These are phyloP conservation scores for Tephrocybe sp. DNA, from an alignment of 768 basidiomycete genomes.

Conservation along the genomic window DNA sequence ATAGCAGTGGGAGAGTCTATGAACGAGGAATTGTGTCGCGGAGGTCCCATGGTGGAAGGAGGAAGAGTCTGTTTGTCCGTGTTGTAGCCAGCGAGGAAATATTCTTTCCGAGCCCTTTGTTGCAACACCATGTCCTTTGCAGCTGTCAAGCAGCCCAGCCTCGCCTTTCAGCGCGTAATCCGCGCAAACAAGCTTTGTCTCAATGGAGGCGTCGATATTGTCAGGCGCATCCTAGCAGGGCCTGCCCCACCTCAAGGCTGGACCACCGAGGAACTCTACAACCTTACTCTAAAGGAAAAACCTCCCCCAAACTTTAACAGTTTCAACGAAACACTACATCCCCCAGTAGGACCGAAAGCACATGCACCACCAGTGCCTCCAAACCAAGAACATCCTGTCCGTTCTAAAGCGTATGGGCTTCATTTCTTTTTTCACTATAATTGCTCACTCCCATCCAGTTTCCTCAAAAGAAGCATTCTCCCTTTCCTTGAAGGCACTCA, in stretches of 20 bases:
- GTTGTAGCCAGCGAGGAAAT: background rate
- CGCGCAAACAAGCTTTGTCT: constrained; percentile 15
- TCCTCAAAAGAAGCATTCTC: constrained; percentile 52
- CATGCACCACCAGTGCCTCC: constrained; percentile 27
- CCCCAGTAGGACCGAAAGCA: constrained; percentile 1
- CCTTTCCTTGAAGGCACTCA: constrained; percentile 39
- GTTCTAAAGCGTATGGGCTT: constrained; percentile 44
- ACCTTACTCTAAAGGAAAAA: constrained; percentile 30
- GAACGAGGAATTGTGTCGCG: constrained; percentile 22
- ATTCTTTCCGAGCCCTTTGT: constrained; percentile 12
- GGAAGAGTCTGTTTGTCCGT: constrained; percentile 4
- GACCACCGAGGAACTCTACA: constrained; percentile 36
- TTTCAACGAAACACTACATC: constrained; percentile 5
- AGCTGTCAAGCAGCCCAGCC: background rate
- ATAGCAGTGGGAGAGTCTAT: constrained; percentile 19
- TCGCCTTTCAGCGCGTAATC: constrained; percentile 2
- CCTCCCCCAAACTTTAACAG: constrained; percentile 2
- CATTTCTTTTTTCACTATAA: background rate
- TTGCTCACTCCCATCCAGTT: constrained; percentile 31
- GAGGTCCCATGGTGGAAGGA: constrained; percentile 26
- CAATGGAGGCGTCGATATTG: constrained; percentile 22
- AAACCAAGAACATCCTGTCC: constrained; percentile 43
- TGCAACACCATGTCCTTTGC: constrained; percentile 1
- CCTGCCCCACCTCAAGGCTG: constrained; percentile 22
- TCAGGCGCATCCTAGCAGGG: constrained; percentile 28